Evolutionary conservation across 352 stramenopile genomes (phyloP).

Genomic region (Elongisporangium senticosum): DNA sequence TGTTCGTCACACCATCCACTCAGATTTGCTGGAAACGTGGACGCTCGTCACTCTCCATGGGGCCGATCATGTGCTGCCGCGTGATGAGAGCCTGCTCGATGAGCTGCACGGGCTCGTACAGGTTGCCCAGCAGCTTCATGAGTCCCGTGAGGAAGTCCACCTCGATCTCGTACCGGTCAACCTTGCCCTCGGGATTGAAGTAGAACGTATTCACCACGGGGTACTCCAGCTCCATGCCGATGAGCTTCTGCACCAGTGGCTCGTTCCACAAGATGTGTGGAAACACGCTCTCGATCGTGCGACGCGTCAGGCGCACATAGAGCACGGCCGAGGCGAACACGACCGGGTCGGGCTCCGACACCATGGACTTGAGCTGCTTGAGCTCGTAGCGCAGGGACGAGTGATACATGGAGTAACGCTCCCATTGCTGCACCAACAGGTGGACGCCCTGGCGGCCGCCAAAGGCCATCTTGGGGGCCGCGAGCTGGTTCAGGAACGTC

Average conservation of each 20-base stretch:
- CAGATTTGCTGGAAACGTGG: slow-evolving; percentile 6
- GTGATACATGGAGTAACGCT: slow-evolving; percentile 60
- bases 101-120: slow-evolving; percentile 41
- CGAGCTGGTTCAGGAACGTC: slow-evolving; percentile 31
- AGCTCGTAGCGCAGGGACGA: slow-evolving; percentile 43
- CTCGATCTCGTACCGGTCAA: slow-evolving; percentile 51
- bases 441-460: slow-evolving; percentile 33
- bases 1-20: background rate
- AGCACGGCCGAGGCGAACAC: slow-evolving; percentile 40
- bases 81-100: slow-evolving; percentile 50
- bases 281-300: slow-evolving; percentile 64
- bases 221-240: slow-evolving; percentile 48
- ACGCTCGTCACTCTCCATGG: slow-evolving; percentile 23
- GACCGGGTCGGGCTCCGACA: slow-evolving; percentile 27
- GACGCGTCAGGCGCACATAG: slow-evolving; percentile 47
- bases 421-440: slow-evolving; percentile 53
- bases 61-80: slow-evolving; percentile 50
- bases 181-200: slow-evolving; percentile 46
- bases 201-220: slow-evolving; percentile 54
- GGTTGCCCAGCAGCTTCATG: slow-evolving; percentile 26
- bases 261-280: slow-evolving; percentile 63
- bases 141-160: slow-evolving; percentile 57
- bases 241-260: slow-evolving; percentile 53
- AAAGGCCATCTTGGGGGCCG: slow-evolving; percentile 47
- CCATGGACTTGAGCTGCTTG: slow-evolving; percentile 32